Evolutionary conservation across 148 eudicot species (phyloP).

Genomic region (Cornus suecica): DNA sequence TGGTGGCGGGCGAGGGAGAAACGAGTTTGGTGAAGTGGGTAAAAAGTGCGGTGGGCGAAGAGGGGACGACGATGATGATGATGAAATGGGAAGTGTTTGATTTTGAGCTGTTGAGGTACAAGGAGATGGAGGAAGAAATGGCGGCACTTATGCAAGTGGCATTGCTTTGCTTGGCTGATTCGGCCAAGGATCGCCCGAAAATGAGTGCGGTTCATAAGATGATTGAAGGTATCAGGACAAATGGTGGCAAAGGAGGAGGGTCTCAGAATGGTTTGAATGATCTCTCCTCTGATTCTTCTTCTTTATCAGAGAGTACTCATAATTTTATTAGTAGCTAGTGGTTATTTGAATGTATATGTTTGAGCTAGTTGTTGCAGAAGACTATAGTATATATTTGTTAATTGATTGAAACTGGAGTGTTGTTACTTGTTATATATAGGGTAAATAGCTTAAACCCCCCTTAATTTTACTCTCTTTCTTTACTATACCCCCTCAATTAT

Average conservation of each 20-base stretch:
- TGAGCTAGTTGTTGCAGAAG: too few species aligned
- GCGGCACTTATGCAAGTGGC: slow-evolving; percentile 24
- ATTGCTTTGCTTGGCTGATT: slow-evolving; percentile 18
- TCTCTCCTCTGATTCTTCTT: slow-evolving; percentile 11
- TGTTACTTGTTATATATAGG: too few species aligned
- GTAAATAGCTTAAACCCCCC: too few species aligned
- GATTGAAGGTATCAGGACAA: slow-evolving; percentile 13
- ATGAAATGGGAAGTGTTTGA: slow-evolving; percentile 30
- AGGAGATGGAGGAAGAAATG: slow-evolving; percentile 24
- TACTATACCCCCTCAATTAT: too few species aligned
- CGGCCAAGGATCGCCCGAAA: slow-evolving; percentile 13
- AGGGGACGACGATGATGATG: too few species aligned
- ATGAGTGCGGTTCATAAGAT: slow-evolving; percentile 17
- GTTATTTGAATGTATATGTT: background rate
- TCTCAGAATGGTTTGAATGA: background rate
- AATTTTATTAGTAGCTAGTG: slow-evolving; percentile 4
- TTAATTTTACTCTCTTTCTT: too few species aligned
- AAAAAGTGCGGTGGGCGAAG: background rate
- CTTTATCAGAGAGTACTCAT: slow-evolving; percentile 6
- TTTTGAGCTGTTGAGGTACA: slow-evolving; percentile 21
- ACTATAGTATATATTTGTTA: too few species aligned
- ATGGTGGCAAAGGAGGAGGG: background rate
- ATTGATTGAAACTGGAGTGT: too few species aligned
- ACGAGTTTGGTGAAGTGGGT: slow-evolving; percentile 20
- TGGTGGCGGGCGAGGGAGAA: slow-evolving; percentile 6